Evolutionary conservation across 768 basidiomycete species (phyloP), one percentile per base, ranked within the genome.

Genomic region (Russula emetica): DNA sequence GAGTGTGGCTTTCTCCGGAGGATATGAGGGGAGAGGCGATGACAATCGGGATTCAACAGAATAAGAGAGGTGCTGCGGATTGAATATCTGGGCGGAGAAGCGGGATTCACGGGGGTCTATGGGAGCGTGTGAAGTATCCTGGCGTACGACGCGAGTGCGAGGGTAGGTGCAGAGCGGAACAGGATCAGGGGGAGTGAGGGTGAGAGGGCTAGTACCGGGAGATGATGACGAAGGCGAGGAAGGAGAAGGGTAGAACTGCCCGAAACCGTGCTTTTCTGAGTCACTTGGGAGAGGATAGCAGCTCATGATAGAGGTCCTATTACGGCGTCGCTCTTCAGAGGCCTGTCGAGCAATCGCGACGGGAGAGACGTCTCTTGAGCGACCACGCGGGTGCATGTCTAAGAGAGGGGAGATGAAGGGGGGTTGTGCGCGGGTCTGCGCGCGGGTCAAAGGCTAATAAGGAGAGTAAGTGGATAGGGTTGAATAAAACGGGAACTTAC

Each of bases 331-430:
- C 32, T 69, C 68, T 45, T 69, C 66, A 36, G 68, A 69, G 47
- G 66, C 66, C 54, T 69, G 66, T n/a, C 68, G 66, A 50, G 68
- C 68, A 22, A 69, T 51, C 9, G 68, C 68, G 56, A 64, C 66
- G 52, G 66, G 56, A 55, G 68, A 69, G 14, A 69, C 30, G 13
- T 61, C 55, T 34, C 50, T 60, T 40, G 68, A 69, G 24, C 68
- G 68, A 11, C 68, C 68, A 55, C 68, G 68, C 24, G 66, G 49
- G 20, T 59, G 50, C 66, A 67, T 67, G 58, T 52, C 1, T 14
- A 36, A 22, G 22, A 55, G 38, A n/a, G 18, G 3, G 24, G 36
- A 5, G 22, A 55, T 22, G 34, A 42, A 36, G 36, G 28, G 16
- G 42, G 30, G 34, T 45, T 22, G 44, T 32, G 36, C 36, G 44